Base-by-base conservation (phyloP, 257 asterid genomes). In the Jacaranda copaia region DNA sequence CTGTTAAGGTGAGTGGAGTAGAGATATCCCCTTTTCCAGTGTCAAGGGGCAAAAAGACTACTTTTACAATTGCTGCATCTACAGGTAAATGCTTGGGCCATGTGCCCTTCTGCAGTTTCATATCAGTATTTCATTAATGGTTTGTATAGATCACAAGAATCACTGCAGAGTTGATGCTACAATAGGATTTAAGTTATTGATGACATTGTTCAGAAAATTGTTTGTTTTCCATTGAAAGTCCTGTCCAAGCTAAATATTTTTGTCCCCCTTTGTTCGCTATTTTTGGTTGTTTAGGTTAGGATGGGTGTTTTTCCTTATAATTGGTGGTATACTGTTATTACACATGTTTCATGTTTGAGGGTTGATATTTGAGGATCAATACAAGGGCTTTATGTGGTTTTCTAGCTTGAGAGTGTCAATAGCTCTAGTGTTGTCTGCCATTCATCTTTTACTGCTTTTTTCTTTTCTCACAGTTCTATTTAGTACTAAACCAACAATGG, bases 1-100 rank as follows among this genome's bases (percentile, higher is more conserved):
- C 9, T 62, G 89, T 85, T 12, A 85, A 78, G 74, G 87, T 78
- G 71, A 81, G 77, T 73, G 85, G 85, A 58, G 79, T 85, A 4
- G 89, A 80, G 7, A 85, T 85, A 58, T 49, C 83, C 53, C 87
- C 87, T 61, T 83, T 38, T 78, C 89, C 89, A 52, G 80, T 83
- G 15, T 64, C 75, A 42, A 77, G 85, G 67, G 81, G 72, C 75
- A 48, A 74, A 58, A 48, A 68, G 39, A 81, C 89, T 32, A 85
- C 81, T 57, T 83, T 85, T 79, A 63, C 73, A 45, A 68, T 85
- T 49, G 36, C 74, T 36, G 87, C 89, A 16, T 75, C 82, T 25
- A 60, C 87, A 66, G 82, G 86, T 81, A 57, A 58, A 25, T 5
- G 57, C 18, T 62, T 66, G 62, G 68, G 60, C 39, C 42, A 0